phyloP scores from a whole-genome alignment of 805 yeast genomes.

The Phaffomyces antillensis region DNA sequence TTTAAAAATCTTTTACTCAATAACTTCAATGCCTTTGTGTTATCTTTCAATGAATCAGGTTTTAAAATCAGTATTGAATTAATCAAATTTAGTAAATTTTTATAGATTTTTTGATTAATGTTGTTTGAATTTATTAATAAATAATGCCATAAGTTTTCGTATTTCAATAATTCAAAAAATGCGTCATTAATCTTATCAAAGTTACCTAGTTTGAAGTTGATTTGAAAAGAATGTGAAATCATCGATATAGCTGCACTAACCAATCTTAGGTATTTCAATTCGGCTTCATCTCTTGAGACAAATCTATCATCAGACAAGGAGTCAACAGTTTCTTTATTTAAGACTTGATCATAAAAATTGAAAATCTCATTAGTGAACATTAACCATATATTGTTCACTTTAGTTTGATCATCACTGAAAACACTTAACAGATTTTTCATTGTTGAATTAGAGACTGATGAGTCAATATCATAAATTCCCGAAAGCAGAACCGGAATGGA shows the following conservation, averaged over 20 bases:
- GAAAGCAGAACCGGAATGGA: conserved; percentile 67
- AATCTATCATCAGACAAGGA: conserved; percentile 72
- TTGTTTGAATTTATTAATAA: conserved; percentile 27
- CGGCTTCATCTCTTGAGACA: conserved; percentile 57
- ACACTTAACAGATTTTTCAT: conserved; percentile 38
- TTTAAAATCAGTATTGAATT: conserved; percentile 24
- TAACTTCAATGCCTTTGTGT: conserved; percentile 23
- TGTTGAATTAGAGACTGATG: conserved; percentile 48
- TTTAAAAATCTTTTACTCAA: conserved; percentile 27
- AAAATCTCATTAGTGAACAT: conserved; percentile 51
- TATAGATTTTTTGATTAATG: conserved; percentile 35
- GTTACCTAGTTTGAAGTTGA: conserved; percentile 15
- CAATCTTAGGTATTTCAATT: conserved; percentile 54
- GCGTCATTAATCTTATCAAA: conserved; percentile 16
- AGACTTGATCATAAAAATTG: conserved; percentile 43
- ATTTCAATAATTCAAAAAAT: conserved; percentile 29
- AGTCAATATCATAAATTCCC: conserved; percentile 67
- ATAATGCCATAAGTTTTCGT: conserved; percentile 40
- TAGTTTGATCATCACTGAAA: conserved; percentile 50
- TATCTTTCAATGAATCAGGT: conserved; percentile 15
- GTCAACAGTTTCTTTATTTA: conserved; percentile 50
- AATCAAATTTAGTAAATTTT: conserved; percentile 32
- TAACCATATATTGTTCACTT: conserved; percentile 52
- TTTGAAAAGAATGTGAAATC: conserved; percentile 30
- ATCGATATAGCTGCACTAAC: conserved; percentile 43